Conservation (phyloP, 768 basidiomycete genomes). For the Termitomyces sp. region DNA sequence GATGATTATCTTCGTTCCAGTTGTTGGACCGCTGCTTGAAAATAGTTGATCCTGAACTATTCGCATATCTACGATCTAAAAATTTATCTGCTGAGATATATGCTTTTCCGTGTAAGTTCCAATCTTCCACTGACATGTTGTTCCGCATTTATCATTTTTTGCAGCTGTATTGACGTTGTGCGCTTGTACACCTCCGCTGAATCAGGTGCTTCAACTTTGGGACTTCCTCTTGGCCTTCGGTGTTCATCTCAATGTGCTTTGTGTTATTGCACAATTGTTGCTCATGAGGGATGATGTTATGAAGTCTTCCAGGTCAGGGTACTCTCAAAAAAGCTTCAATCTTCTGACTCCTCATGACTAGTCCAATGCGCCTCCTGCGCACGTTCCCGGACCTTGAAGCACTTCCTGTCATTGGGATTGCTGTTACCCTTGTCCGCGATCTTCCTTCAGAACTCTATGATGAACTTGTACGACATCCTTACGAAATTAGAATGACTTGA, state of each 20-base stretch:
- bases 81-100: conserved; percentile 95
- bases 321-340: background rate
- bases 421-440: conserved; percentile 90
- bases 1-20: conserved; percentile 31
- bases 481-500: conserved; percentile 36
- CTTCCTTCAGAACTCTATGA: conserved; percentile 83
- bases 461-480: conserved; percentile 85
- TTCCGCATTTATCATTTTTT: conserved; percentile 1
- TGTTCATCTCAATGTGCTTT: conserved; percentile 92
- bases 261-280: conserved; percentile 92
- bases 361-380: conserved; percentile 91
- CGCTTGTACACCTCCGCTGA: conserved; percentile 93
- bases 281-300: conserved; percentile 90
- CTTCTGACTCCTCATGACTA: conserved; percentile 22
- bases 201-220: conserved; percentile 93
- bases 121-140: background rate
- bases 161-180: conserved; percentile 90
- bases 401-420: conserved; percentile 82
- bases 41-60: conserved; percentile 86
- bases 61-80: conserved; percentile 74
- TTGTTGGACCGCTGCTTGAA: conserved; percentile 89
- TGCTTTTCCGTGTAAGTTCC: conserved; percentile 85
- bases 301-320: conserved; percentile 69
- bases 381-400: conserved; percentile 93
- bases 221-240: conserved; percentile 97